phyloP scores from a whole-genome alignment of 208 protist genomes.

The Trypanosoma mega region DNA sequence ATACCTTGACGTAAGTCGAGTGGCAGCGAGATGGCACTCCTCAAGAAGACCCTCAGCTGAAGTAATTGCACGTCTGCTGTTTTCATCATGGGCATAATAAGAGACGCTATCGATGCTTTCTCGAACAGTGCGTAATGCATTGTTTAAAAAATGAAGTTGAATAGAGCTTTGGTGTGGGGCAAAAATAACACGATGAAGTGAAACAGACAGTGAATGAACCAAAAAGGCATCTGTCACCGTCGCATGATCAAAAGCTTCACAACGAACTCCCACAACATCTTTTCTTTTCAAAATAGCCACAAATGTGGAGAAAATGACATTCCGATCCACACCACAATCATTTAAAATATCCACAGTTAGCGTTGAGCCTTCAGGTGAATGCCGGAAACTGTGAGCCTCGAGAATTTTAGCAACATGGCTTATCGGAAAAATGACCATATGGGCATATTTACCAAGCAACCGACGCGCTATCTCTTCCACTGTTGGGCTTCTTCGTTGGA shows the following conservation, averaged over 20 bases:
- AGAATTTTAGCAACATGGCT: constrained; percentile 64
- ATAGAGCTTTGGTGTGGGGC: constrained; percentile 37
- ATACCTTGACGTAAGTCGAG: constrained; percentile 17
- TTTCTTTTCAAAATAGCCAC: constrained; percentile 51
- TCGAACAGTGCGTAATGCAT: constrained; percentile 38
- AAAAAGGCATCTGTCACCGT: constrained; percentile 41
- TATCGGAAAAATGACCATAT: constrained; percentile 60
- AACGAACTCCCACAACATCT: constrained; percentile 39
- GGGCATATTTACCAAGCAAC: constrained; percentile 58
- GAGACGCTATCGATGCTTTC: constrained; percentile 22
- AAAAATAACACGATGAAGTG: constrained; percentile 45
- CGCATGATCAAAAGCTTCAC: constrained; percentile 29
- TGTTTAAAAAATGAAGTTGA: constrained; percentile 33
- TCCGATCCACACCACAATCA: constrained; percentile 57
- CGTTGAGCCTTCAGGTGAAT: constrained; percentile 41
- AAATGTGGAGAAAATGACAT: constrained; percentile 69
- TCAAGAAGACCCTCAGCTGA: constrained; percentile 23
- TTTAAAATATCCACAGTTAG: constrained; percentile 63
- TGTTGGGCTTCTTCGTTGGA: constrained; percentile 38
- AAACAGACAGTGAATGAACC: constrained; percentile 59
- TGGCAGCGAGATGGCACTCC: constrained; percentile 23
- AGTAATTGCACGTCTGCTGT: constrained; percentile 15
- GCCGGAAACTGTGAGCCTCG: constrained; percentile 49
- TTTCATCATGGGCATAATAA: constrained; percentile 13
- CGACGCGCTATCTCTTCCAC: constrained; percentile 56